A percentile compares a stretch with the other conserved stretches of the same genome.
These are phyloP conservation scores for Brassica juncea DNA, from an alignment of 345 rosid species.

Conservation along the genomic window DNA sequence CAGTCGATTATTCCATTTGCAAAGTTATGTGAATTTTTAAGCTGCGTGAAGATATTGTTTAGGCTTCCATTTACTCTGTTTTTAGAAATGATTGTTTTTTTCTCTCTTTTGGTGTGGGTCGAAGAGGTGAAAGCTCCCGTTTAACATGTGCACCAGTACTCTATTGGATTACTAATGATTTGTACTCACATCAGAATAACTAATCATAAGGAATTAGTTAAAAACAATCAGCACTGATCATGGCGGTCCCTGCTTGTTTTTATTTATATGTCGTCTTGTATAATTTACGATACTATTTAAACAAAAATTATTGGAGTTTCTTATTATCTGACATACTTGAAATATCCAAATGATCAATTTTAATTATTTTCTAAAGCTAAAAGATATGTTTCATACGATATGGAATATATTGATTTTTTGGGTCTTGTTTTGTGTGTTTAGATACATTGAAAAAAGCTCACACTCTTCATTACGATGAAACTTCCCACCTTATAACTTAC, in stretches of 20 bases:
- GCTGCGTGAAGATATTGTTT: background rate
- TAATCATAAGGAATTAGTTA: slow-evolving; percentile 5
- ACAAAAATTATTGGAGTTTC: background rate
- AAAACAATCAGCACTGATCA: slow-evolving; percentile 8
- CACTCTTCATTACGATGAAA: slow-evolving; percentile 37
- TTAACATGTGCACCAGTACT: slow-evolving; percentile 25
- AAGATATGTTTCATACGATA: slow-evolving; percentile 26
- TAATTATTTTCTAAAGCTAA: background rate
- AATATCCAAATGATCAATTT: background rate
- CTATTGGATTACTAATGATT: background rate
- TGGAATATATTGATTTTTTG: slow-evolving; percentile 1
- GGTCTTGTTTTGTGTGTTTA: slow-evolving; percentile 30
- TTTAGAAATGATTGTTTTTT: background rate
- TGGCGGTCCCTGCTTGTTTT: slow-evolving; percentile 7
- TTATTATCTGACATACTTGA: background rate
- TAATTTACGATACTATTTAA: background rate
- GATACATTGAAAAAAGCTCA: slow-evolving; percentile 34
- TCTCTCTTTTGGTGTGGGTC: background rate
- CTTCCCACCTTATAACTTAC: slow-evolving; percentile 27
- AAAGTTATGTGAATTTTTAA: background rate
- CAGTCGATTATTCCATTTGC: background rate
- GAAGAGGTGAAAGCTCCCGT: slow-evolving; percentile 16
- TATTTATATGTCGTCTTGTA: background rate
- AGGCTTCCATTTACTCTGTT: background rate
- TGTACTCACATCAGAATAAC: background rate